phyloP scores from a whole-genome alignment of 805 yeast genomes.

The Monosporozyma yasuniensis region DNA sequence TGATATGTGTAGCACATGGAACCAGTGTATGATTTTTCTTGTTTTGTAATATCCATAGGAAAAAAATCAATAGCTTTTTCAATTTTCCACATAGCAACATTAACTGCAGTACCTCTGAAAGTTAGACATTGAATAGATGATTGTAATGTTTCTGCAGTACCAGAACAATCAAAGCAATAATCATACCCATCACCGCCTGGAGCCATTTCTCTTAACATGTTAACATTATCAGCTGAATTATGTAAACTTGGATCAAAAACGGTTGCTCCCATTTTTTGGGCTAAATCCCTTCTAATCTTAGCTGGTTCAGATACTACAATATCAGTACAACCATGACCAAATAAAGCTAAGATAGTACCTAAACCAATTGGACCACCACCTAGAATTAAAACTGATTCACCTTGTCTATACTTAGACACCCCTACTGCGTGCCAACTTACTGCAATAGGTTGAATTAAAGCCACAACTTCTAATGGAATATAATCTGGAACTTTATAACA shows the following conservation, averaged over 20 bases:
- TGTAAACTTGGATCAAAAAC: constrained; percentile 40
- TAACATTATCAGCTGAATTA: constrained; percentile 31
- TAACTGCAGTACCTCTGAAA: constrained; percentile 50
- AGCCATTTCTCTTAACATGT: constrained; percentile 33
- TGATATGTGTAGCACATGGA: constrained; percentile 52
- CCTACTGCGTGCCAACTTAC: constrained; percentile 53
- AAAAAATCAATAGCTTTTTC: constrained; percentile 39
- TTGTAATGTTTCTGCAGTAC: constrained; percentile 41
- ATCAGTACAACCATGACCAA: constrained; percentile 42
- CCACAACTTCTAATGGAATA: constrained; percentile 46
- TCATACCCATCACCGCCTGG: constrained; percentile 41
- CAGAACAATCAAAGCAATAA: constrained; percentile 46
- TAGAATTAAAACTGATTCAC: constrained; percentile 41
- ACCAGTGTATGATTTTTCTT: constrained; percentile 49
- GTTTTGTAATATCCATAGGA: constrained; percentile 49
- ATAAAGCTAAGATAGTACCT: constrained; percentile 48
- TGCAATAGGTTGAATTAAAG: constrained; percentile 48
- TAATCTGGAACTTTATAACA: constrained; percentile 35
- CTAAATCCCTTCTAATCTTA: constrained; percentile 41
- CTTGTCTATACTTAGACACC: constrained; percentile 37
- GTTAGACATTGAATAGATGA: constrained; percentile 43
- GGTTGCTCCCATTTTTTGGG: constrained; percentile 40
- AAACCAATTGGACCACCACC: constrained; percentile 62
- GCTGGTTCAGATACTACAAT: constrained; percentile 49
- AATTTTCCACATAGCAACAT: constrained; percentile 56